phyloP scores from a whole-genome alignment of 441 rosid species.

The Eruca vesicaria region DNA sequence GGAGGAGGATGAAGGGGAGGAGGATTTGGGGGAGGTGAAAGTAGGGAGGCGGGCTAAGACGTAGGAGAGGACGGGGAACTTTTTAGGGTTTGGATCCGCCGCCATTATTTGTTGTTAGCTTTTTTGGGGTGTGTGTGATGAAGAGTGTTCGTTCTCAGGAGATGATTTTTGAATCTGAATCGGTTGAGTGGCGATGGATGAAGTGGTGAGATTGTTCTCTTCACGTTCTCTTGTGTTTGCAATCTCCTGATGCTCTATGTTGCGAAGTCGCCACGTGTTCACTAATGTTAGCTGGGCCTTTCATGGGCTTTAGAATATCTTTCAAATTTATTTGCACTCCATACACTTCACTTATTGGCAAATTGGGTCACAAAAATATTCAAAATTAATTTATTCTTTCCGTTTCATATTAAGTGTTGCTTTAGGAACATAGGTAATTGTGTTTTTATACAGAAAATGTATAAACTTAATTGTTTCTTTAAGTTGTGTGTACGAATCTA shows the following conservation, averaged over 20 bases:
- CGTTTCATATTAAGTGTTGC: no score
- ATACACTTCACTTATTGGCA: no score
- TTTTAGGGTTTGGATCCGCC: slow-evolving; percentile 67
- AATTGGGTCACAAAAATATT: no score
- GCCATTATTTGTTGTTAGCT: slow-evolving; percentile 34
- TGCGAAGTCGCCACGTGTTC: slow-evolving; percentile 13
- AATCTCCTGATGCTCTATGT: not conserved
- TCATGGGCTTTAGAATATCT: not conserved
- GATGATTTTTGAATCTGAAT: slow-evolving; percentile 30
- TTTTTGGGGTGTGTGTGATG: not conserved
- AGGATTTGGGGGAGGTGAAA: slow-evolving; percentile 42
- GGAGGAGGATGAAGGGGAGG: slow-evolving; percentile 30
- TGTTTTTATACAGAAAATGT: no score
- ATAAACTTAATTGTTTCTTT: no score
- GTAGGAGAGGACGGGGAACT: slow-evolving; percentile 77
- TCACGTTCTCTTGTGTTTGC: not conserved
- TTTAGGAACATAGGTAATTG: no score
- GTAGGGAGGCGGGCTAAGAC: slow-evolving; percentile 69
- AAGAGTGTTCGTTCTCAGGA: not conserved
- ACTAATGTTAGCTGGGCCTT: not conserved
- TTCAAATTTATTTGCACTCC: no score
- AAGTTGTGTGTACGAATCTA: no score
- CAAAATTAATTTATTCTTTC: no score
- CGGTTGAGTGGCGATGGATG: slow-evolving; percentile 1
- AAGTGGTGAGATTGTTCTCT: slow-evolving; percentile 13